phyloP scores from a whole-genome alignment of 176 grass and related monocot species.

The Carex parvula region DNA sequence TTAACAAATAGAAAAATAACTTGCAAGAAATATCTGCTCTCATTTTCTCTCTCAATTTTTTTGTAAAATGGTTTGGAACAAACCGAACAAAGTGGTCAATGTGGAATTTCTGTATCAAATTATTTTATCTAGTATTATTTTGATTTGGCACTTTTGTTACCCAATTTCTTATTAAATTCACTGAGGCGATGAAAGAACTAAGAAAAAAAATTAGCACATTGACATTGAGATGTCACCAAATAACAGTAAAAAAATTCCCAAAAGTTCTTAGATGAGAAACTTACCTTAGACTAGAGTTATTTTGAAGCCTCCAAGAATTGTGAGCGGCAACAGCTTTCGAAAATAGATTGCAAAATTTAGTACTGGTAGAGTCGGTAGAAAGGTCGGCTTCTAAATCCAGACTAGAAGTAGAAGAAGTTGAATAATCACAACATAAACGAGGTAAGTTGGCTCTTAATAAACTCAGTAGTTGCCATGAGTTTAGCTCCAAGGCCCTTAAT shows the following conservation, averaged over 20 bases:
- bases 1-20: slow-evolving; percentile 3
- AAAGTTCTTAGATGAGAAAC: neutral
- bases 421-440: slow-evolving; percentile 57
- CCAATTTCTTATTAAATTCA: neutral
- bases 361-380: slow-evolving; percentile 27
- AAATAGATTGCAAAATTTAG: slow-evolving; percentile 60
- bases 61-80: neutral
- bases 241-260: neutral
- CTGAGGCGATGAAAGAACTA: neutral
- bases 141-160: neutral
- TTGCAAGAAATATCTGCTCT: neutral
- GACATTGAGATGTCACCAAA: neutral
- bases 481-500: slow-evolving; percentile 61
- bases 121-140: neutral
- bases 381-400: slow-evolving; percentile 9
- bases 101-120: neutral
- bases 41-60: neutral
- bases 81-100: slow-evolving; percentile 16
- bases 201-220: neutral
- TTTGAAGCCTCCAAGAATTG: slow-evolving; percentile 35
- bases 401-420: slow-evolving; percentile 29
- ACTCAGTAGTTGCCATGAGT: slow-evolving; percentile 84
- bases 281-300: slow-evolving; percentile 47
- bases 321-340: slow-evolving; percentile 57
- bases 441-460: slow-evolving; percentile 68